phyloP scores from a whole-genome alignment of 768 basidiomycete genomes.

The Hygrophorus russula region DNA sequence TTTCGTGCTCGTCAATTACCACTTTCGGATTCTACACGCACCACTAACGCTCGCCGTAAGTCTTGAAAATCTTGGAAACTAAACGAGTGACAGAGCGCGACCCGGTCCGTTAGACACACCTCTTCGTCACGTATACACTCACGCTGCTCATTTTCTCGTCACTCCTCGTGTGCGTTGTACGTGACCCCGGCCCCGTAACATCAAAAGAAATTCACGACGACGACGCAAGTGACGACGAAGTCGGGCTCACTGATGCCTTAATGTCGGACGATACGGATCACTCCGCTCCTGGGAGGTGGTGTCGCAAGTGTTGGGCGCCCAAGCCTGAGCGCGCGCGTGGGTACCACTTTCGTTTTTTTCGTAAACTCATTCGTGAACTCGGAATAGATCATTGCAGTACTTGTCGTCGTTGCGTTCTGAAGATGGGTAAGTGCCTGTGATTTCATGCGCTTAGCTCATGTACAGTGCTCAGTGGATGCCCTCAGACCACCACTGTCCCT shows the following conservation, averaged over 20 bases:
- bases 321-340: conserved; percentile 65
- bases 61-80: too few relatives aligned
- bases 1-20: conserved; percentile 54
- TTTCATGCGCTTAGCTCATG: background rate
- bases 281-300: conserved; percentile 53
- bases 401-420: conserved; percentile 72
- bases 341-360: background rate
- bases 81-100: too few relatives aligned
- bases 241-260: conserved; percentile 51
- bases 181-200: conserved; percentile 63
- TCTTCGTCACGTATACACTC: conserved; percentile 50
- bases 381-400: conserved; percentile 51
- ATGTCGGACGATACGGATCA: conserved; percentile 40
- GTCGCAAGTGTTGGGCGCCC: conserved; percentile 60
- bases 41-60: conserved; percentile 29
- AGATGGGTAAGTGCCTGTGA: conserved; percentile 55
- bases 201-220: conserved; percentile 17
- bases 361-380: background rate
- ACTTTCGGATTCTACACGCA: conserved; percentile 42
- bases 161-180: conserved; percentile 56
- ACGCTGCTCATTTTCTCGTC: conserved; percentile 63
- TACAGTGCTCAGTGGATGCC: conserved; percentile 7
- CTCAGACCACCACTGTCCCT: conserved; percentile 80
- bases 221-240: conserved; percentile 24
- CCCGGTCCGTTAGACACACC: conserved; percentile 22